Percentiles rank a stretch among this genome's conserved stretches.
These are phyloP conservation scores for Parmelia sp. DNA, from an alignment of 495 filamentous ascomycete genomes.

Conservation along the genomic window DNA sequence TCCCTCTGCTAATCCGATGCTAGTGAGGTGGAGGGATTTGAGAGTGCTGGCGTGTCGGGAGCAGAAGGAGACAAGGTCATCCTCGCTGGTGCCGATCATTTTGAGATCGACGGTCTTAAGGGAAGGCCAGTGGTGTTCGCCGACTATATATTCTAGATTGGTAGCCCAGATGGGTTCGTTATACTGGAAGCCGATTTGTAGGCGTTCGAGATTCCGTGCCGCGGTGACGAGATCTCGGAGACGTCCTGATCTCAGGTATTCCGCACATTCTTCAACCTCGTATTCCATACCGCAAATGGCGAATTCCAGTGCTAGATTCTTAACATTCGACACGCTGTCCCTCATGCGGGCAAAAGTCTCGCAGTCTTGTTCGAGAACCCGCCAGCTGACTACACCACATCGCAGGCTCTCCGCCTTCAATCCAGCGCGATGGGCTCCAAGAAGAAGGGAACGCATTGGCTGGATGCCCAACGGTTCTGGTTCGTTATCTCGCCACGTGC, in stretches of 20 bases:
- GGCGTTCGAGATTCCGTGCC: neutral
- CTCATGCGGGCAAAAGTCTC: neutral
- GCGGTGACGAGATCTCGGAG: constrained; percentile 5
- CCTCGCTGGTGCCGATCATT: constrained; percentile 2
- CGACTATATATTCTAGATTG: neutral
- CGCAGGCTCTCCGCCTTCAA: neutral
- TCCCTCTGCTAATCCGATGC: neutral
- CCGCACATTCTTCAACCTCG: neutral
- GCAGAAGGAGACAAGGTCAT: constrained; percentile 7
- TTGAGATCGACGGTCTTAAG: neutral
- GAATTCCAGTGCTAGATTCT: neutral
- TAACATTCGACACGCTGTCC: neutral
- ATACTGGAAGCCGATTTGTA: neutral
- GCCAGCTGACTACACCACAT: neutral
- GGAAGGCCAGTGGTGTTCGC: neutral
- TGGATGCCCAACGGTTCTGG: neutral
- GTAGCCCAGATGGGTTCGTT: neutral
- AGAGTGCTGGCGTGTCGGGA: constrained; percentile 3
- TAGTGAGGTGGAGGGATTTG: neutral
- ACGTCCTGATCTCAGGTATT: constrained; percentile 1
- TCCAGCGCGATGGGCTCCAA: neutral
- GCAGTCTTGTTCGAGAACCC: neutral
- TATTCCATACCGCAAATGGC: neutral
- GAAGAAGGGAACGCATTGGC: neutral
- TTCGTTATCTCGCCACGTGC: neutral